Conservation (phyloP, 176 grass and related monocot species). For the Guadua angustifolia region DNA sequence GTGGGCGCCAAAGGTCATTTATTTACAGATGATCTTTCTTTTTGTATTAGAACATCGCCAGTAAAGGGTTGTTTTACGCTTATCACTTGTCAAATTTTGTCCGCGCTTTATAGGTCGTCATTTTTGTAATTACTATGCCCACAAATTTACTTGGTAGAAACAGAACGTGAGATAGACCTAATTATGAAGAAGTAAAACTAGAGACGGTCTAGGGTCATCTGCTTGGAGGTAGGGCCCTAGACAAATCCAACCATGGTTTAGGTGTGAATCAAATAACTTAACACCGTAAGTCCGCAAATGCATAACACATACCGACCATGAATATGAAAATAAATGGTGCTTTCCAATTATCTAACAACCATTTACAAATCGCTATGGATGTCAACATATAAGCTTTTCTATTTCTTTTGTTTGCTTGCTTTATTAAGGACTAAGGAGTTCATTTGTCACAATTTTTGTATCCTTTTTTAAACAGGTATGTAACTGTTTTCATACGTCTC, state of each 20-base stretch:
- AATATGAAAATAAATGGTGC: conserved; percentile 15
- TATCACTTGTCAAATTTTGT: background rate
- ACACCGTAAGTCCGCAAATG: background rate
- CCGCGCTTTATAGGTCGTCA: background rate
- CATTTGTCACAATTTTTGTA: background rate
- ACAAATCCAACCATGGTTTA: background rate
- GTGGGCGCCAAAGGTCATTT: background rate
- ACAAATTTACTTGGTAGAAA: background rate
- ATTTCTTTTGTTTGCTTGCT: background rate
- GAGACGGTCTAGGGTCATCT: background rate
- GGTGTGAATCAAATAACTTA: too few species aligned
- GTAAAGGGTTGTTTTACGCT: background rate
- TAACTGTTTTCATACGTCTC: conserved; percentile 10
- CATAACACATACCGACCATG: background rate
- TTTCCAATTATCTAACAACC: background rate
- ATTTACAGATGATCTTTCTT: background rate
- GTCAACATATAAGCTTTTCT: background rate
- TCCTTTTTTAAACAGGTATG: background rate
- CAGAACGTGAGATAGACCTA: background rate
- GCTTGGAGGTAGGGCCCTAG: background rate
- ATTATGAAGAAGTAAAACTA: background rate
- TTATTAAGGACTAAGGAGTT: conserved; percentile 3
- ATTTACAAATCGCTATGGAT: background rate
- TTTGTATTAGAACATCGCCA: background rate
- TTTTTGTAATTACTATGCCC: background rate